Evolutionary conservation across 78 protist genomes (phyloP), one percentile per base, ranked within the genome.

Genomic region (Speleostelium caveatum): DNA sequence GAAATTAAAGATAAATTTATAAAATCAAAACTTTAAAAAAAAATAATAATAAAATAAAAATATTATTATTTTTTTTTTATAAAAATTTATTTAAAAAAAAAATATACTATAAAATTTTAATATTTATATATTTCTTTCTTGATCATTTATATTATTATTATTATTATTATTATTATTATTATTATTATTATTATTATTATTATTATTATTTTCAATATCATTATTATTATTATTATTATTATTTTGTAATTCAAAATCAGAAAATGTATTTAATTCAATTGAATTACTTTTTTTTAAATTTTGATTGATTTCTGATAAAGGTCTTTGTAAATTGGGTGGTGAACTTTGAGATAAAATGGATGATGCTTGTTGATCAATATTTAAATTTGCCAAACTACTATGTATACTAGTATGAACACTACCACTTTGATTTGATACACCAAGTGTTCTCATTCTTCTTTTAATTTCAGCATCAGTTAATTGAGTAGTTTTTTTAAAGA

Each of bases 1-100:
- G 95, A 91, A 71, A 21, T 91, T 28, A 45, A 62, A 49, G 30
- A 71, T 19, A 76, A 66, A 69, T 73, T 86, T 30, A n/a, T 38
- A 38, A n/a, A 0, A 28, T 74, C 83, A 58, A 74, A 74, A 58
- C 36, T 74, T 14, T 74, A 74, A 74, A 26, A 12, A 45, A 26
- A 51, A 56, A 33, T 33, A 62, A 17, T 5, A 30, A 62, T 12
- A 62, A 62, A 62, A 5, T 62, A 62, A 30, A 62, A 30, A 19
- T 33, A 62, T 33, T 62, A 33, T 30, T 62, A 62, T 4, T 19
- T 16, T 6, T 16, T 19, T 16, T 6, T 10, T 45, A 45, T 45
- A 14, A 45, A 45, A 45, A 45, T 45, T 14, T 45, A 45, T 45
- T 14, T 45, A 45, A 45, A 14, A 45, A 45, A 14, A 45, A 6